Evolutionary conservation across 2,329 filamentous ascomycete species (phyloP).

Genomic region (Talaromyces sp.): DNA sequence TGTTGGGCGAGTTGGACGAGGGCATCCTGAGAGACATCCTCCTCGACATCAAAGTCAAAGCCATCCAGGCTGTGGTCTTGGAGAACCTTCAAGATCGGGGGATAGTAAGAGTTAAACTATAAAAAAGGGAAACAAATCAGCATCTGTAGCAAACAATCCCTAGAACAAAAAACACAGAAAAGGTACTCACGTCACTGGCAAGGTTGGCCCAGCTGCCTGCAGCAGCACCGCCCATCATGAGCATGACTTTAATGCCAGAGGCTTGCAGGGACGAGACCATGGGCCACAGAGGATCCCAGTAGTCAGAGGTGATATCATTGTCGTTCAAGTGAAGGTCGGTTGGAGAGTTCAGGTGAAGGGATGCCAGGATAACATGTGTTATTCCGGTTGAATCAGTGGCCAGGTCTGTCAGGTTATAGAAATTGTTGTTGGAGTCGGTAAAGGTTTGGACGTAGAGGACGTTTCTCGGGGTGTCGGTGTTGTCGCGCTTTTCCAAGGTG

Average conservation of each 20-base stretch:
- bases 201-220: slow-evolving; percentile 41
- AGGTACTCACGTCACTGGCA: slow-evolving; percentile 20
- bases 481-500: background rate
- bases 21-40: slow-evolving; percentile 26
- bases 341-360: slow-evolving; percentile 45
- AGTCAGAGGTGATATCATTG: slow-evolving; percentile 27
- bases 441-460: slow-evolving; percentile 22
- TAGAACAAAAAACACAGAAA: no score
- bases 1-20: slow-evolving; percentile 43
- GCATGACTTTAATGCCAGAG: slow-evolving; percentile 47
- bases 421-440: slow-evolving; percentile 16
- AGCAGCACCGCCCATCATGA: slow-evolving; percentile 51
- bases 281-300: slow-evolving; percentile 36
- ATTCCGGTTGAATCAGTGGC: slow-evolving; percentile 28
- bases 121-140: background rate
- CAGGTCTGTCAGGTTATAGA: slow-evolving; percentile 47
- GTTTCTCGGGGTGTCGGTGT: slow-evolving; percentile 11
- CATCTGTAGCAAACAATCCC: background rate
- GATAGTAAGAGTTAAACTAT: slow-evolving; percentile 46
- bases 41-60: slow-evolving; percentile 44
- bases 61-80: slow-evolving; percentile 33
- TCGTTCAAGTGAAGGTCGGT: slow-evolving; percentile 51
- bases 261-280: slow-evolving; percentile 47
- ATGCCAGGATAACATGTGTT: slow-evolving; percentile 51
- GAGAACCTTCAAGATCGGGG: slow-evolving; percentile 30